Conservation (phyloP, 148 eudicot species). For the Beta vulgaris region DNA sequence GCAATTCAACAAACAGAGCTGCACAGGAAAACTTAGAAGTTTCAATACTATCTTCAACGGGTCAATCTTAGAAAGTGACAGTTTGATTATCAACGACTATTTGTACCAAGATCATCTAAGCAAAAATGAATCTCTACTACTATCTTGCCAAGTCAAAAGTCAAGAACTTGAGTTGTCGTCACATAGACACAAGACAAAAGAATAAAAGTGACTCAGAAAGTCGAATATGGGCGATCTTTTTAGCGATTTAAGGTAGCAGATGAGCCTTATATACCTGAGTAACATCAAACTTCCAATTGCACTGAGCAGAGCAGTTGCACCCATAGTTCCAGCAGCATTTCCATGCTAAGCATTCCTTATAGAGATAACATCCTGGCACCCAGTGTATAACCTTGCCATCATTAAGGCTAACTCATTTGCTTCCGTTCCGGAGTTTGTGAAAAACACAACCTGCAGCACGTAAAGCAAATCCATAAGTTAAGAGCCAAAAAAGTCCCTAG, state of each 20-base stretch:
- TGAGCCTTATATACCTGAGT: constrained; percentile 61
- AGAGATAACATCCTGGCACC: constrained; percentile 83
- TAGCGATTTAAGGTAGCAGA: background rate
- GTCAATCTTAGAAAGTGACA: background rate
- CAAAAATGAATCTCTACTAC: background rate
- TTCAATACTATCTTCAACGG: background rate
- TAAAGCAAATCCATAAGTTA: constrained; percentile 6
- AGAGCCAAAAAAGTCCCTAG: background rate
- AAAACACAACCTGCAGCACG: constrained; percentile 73
- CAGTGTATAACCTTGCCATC: constrained; percentile 87
- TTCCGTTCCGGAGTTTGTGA: constrained; percentile 95
- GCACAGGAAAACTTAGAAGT: too few species aligned
- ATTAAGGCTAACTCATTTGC: constrained; percentile 96
- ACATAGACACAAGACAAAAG: background rate
- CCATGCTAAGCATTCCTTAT: constrained; percentile 95
- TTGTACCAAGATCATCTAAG: background rate
- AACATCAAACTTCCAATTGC: constrained; percentile 86
- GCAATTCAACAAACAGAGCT: too few species aligned
- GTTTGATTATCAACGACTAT: too few species aligned
- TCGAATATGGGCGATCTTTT: background rate
- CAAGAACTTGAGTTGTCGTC: background rate
- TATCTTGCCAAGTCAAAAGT: background rate
- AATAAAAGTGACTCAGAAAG: background rate
- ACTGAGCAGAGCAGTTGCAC: constrained; percentile 91
- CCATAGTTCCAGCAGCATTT: constrained; percentile 94